phyloP scores from a whole-genome alignment of 2,329 filamentous ascomycete genomes.

The Aspergillus fijiensis region DNA sequence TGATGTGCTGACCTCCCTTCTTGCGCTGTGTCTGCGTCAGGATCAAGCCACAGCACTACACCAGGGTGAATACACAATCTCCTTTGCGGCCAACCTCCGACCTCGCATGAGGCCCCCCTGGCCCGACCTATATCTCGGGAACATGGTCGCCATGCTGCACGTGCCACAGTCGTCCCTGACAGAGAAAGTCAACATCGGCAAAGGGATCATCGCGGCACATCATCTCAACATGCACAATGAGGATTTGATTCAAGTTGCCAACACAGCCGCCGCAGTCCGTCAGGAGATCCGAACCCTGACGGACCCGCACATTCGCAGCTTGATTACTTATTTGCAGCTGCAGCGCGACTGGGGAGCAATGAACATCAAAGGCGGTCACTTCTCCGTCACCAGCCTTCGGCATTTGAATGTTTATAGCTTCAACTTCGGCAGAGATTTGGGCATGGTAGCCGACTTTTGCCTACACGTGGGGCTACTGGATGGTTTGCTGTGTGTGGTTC shows the following conservation, averaged over 20 bases:
- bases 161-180: background rate
- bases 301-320: background rate
- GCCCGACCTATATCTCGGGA: background rate
- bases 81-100: background rate
- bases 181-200: background rate
- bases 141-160: background rate
- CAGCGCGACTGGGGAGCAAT: background rate
- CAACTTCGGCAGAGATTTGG: background rate
- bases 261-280: background rate
- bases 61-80: background rate
- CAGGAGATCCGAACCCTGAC: background rate
- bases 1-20: background rate
- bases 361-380: background rate
- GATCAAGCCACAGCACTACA: background rate
- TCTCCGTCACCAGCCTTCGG: background rate
- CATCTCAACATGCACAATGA: background rate
- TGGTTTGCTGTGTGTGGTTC: background rate
- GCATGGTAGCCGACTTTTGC: background rate
- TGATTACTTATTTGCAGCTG: background rate
- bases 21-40: background rate
- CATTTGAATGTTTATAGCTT: slow-evolving; percentile 2
- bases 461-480: background rate
- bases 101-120: background rate
- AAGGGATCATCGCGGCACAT: background rate
- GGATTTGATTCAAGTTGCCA: background rate